phyloP scores from a whole-genome alignment of 805 yeast genomes.

The Lipomyces starkeyi region DNA sequence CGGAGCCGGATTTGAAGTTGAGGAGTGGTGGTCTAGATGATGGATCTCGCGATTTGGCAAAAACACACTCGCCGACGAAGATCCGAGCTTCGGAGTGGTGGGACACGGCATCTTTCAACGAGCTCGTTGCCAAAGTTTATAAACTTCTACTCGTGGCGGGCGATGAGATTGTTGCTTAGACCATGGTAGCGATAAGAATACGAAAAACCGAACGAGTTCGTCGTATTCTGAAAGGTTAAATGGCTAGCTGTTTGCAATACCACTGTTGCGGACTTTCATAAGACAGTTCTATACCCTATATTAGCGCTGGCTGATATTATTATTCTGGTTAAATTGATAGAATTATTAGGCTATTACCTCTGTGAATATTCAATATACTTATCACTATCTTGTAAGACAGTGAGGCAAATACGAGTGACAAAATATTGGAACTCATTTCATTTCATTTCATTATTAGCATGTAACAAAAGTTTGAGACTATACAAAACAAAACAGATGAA shows the following conservation, averaged over 20 bases:
- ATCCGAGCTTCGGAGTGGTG: background rate
- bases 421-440: background rate
- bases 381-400: background rate
- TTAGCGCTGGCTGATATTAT: background rate
- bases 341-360: background rate
- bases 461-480: background rate
- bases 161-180: background rate
- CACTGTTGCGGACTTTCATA: too few species aligned
- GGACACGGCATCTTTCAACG: background rate
- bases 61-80: background rate
- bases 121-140: background rate
- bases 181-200: background rate
- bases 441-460: constrained; percentile 1
- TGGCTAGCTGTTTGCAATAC: background rate
- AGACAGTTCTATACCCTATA: background rate
- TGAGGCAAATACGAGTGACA: background rate
- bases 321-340: too few species aligned
- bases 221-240: background rate
- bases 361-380: background rate
- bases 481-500: background rate
- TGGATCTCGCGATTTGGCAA: background rate
- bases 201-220: too few species aligned
- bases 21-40: background rate
- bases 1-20: background rate
- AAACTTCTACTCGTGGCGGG: background rate